Conservation (phyloP, 2,329 filamentous ascomycete genomes). For the Arachnomyces sp. region DNA sequence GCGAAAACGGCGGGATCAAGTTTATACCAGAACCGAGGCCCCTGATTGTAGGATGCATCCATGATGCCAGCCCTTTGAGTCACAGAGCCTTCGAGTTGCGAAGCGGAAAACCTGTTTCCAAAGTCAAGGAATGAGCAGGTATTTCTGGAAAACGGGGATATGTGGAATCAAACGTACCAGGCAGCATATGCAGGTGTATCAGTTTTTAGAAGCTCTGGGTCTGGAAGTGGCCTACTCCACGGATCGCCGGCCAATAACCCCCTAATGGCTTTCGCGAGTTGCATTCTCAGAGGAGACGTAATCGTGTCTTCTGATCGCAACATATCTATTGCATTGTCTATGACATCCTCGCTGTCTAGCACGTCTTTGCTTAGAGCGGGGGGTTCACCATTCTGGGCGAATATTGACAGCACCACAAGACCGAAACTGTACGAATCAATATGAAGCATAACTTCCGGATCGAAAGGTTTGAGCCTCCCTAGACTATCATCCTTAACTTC, state of each 20-base stretch:
- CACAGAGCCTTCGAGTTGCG: conserved; percentile 9
- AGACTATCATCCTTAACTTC: conserved; percentile 11
- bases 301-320: conserved; percentile 14
- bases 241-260: conserved; percentile 18
- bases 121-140: background rate
- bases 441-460: conserved; percentile 18
- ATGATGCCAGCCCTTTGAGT: conserved; percentile 14
- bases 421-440: conserved; percentile 23
- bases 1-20: conserved; percentile 16
- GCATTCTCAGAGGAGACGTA: conserved; percentile 12
- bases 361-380: conserved; percentile 6
- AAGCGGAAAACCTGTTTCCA: conserved; percentile 14
- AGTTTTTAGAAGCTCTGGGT: conserved; percentile 14
- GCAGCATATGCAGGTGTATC: conserved; percentile 15
- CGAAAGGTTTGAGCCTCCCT: conserved; percentile 11
- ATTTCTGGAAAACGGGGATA: background rate
- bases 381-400: conserved; percentile 13
- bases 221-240: conserved; percentile 14
- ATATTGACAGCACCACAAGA: conserved; percentile 18
- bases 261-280: conserved; percentile 14
- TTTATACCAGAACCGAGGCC: conserved; percentile 21
- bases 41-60: conserved; percentile 22
- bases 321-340: conserved; percentile 10
- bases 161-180: conserved; percentile 13
- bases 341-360: conserved; percentile 5